A percentile compares a stretch with the other conserved stretches of the same genome.
phyloP scores from a whole-genome alignment of 345 rosid genomes.

The Corchorus capsularis region DNA sequence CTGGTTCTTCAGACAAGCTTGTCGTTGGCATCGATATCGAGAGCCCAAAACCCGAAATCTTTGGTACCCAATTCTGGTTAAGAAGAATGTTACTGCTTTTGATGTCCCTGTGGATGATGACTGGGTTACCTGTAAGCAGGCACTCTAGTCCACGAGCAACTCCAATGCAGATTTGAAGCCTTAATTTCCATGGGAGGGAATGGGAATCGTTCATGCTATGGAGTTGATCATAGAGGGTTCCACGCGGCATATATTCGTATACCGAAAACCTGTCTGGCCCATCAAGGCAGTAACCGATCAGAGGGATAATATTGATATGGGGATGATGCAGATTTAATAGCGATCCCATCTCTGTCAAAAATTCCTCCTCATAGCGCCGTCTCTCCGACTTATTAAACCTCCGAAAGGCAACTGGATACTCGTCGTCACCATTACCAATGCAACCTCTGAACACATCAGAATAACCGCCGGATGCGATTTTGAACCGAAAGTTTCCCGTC shows the following conservation, averaged over 20 bases:
- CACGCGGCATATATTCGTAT: slow-evolving; percentile 38
- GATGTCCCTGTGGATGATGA: slow-evolving; percentile 36
- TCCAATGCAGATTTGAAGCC: slow-evolving; percentile 42
- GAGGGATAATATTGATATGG: slow-evolving; percentile 5
- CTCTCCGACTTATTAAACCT: neutral
- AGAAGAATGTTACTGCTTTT: slow-evolving; percentile 39
- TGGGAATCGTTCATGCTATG: slow-evolving; percentile 31
- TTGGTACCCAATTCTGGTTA: slow-evolving; percentile 36
- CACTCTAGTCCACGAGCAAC: slow-evolving; percentile 44
- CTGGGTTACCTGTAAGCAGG: slow-evolving; percentile 34
- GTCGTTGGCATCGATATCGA: slow-evolving; percentile 32
- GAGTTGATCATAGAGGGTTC: slow-evolving; percentile 24
- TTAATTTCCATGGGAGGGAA: slow-evolving; percentile 36
- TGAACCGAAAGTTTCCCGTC: neutral
- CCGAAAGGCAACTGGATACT: slow-evolving; percentile 23
- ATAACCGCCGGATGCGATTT: neutral
- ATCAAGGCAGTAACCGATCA: neutral
- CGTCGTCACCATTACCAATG: neutral
- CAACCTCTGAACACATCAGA: neutral
- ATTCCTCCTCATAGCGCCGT: neutral
- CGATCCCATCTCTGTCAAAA: slow-evolving; percentile 2
- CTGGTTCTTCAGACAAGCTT: slow-evolving; percentile 37
- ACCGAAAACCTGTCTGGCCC: neutral
- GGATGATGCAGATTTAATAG: neutral
- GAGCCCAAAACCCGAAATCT: slow-evolving; percentile 38